These are phyloP conservation scores for Suhomyces kilbournensis DNA, from an alignment of 805 yeast genomes.

Conservation along the genomic window DNA sequence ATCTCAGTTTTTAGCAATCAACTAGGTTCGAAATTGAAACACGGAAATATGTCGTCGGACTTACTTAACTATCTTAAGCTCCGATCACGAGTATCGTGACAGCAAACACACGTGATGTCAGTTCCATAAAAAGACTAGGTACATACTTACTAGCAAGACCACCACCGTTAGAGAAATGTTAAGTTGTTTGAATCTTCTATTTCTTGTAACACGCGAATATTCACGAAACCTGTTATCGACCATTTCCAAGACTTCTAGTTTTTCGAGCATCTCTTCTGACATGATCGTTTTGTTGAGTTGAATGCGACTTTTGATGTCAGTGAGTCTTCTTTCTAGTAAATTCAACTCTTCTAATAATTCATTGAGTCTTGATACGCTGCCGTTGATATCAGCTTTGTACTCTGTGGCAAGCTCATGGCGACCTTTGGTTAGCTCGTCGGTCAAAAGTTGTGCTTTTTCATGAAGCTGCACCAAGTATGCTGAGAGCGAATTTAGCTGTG, in stretches of 20 bases:
- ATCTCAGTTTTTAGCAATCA: background rate
- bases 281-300: constrained; percentile 24
- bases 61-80: background rate
- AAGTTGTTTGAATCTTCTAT: constrained; percentile 29
- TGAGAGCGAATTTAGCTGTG: constrained; percentile 16
- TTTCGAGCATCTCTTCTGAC: constrained; percentile 23
- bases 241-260: constrained; percentile 31
- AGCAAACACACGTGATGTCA: background rate
- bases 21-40: background rate
- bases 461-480: constrained; percentile 18
- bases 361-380: constrained; percentile 25
- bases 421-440: constrained; percentile 15
- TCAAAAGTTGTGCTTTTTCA: constrained; percentile 16
- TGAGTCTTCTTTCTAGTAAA: constrained; percentile 25
- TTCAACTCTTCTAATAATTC: constrained; percentile 24
- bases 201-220: constrained; percentile 22
- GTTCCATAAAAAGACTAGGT: constrained; percentile 5
- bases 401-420: constrained; percentile 15
- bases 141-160: constrained; percentile 17
- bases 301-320: constrained; percentile 20
- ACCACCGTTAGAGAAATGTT: constrained; percentile 15
- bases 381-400: constrained; percentile 26
- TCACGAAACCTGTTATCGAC: constrained; percentile 27
- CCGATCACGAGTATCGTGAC: background rate
- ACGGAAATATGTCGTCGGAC: background rate